phyloP scores from a whole-genome alignment of 768 basidiomycete genomes.

The Russula abietina region DNA sequence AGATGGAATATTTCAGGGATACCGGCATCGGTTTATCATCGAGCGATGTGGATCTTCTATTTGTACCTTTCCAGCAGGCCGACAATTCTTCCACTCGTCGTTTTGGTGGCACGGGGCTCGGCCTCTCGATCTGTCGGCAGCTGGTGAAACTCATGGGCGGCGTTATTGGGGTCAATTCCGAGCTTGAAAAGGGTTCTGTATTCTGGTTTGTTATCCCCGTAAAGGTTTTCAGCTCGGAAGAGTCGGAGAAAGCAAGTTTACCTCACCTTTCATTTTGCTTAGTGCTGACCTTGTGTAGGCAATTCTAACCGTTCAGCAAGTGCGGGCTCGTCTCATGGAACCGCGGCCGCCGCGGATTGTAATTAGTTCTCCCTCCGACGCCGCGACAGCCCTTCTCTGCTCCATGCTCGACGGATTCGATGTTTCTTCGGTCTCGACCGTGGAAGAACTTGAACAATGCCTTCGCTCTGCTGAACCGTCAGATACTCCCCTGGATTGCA shows the following conservation, averaged over 20 bases:
- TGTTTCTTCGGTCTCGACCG: conserved; percentile 39
- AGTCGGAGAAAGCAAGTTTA: conserved; percentile 47
- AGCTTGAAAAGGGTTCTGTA: conserved; percentile 54
- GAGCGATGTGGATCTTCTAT: conserved; percentile 60
- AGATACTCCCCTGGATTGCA: conserved; percentile 47
- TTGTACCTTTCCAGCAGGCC: conserved; percentile 72
- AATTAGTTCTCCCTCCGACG: conserved; percentile 52
- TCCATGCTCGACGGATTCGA: conserved; percentile 53
- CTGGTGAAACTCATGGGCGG: conserved; percentile 74
- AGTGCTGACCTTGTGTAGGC: conserved; percentile 33
- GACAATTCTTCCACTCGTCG: conserved; percentile 73
- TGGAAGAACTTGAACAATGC: conserved; percentile 42
- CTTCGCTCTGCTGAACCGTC: conserved; percentile 34
- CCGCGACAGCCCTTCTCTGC: conserved; percentile 49
- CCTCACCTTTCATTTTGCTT: neutral
- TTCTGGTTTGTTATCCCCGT: conserved; percentile 76
- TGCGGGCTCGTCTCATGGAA: conserved; percentile 43
- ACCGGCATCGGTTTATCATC: conserved; percentile 66
- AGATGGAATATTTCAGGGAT: conserved; percentile 41
- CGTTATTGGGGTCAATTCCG: conserved; percentile 62
- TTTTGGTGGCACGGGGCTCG: conserved; percentile 74
- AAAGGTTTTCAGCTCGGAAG: conserved; percentile 48
- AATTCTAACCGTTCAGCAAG: conserved; percentile 40
- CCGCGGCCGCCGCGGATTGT: conserved; percentile 46
- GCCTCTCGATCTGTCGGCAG: conserved; percentile 67